These are phyloP conservation scores for Aspergillus glaucus DNA, from an alignment of 2,329 filamentous ascomycete genomes.

Conservation along the genomic window DNA sequence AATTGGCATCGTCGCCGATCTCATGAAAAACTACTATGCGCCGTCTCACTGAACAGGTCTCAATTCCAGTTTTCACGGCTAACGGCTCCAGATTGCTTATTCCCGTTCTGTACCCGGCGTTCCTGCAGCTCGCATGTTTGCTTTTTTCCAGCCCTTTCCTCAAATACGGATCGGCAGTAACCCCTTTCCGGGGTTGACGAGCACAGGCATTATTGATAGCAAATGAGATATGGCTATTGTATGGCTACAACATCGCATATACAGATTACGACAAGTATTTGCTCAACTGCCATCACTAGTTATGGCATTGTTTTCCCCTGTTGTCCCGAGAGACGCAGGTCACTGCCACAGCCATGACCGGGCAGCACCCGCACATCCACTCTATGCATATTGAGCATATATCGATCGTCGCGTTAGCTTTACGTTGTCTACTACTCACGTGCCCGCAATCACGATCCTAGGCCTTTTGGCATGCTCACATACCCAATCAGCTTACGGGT, in stretches of 20 bases:
- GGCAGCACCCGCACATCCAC: not conserved
- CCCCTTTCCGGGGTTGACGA: not conserved
- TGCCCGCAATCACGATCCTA: not conserved
- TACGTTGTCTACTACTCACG: not conserved
- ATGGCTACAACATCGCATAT: not conserved
- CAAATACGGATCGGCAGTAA: conserved; percentile 1
- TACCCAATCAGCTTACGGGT: not conserved
- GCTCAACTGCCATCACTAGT: not conserved
- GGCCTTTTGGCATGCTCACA: not conserved
- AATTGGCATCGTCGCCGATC: conserved; percentile 16
- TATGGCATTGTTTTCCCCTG: no score
- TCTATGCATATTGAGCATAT: not conserved
- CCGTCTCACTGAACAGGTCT: conserved; percentile 6
- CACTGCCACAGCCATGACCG: no score
- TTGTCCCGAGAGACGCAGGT: no score
- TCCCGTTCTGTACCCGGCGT: not conserved
- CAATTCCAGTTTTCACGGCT: not conserved
- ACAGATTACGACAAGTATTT: not conserved
- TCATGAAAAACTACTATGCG: conserved; percentile 7
- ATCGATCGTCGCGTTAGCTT: not conserved
- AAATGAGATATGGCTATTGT: not conserved
- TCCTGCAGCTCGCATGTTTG: not conserved
- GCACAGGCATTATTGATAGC: not conserved
- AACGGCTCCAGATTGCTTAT: not conserved
- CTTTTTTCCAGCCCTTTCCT: not conserved